Evolutionary conservation across 2,329 filamentous ascomycete genomes (phyloP).

Genomic region (Aspergillus ochraceoroseus): DNA sequence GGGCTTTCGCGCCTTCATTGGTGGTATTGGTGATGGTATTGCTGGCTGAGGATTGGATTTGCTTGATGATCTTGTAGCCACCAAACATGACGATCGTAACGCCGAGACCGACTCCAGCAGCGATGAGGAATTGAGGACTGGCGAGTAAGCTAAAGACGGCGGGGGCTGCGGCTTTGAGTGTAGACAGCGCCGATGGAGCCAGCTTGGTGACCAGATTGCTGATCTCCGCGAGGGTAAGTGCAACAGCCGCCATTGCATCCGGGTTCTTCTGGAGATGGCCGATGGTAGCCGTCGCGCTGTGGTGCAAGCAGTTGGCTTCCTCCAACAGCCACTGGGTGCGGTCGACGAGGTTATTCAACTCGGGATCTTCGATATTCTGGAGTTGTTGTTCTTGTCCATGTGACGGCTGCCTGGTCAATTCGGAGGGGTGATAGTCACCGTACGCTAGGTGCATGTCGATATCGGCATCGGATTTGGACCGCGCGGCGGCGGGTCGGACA

Average conservation of each 20-base stretch:
- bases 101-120: constrained; percentile 79
- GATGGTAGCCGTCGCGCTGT: constrained; percentile 78
- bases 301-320: constrained; percentile 82
- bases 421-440: constrained; percentile 69
- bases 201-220: constrained; percentile 76
- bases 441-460: constrained; percentile 93
- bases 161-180: constrained; percentile 75
- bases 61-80: constrained; percentile 95
- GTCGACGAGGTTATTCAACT: constrained; percentile 63
- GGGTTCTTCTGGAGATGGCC: constrained; percentile 74
- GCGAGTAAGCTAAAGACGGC: constrained; percentile 80
- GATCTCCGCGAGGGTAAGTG: constrained; percentile 85
- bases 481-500: constrained; percentile 22
- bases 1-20: neutral
- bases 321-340: constrained; percentile 73
- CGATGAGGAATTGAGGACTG: constrained; percentile 90
- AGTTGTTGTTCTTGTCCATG: constrained; percentile 18
- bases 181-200: constrained; percentile 69
- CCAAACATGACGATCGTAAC: constrained; percentile 95
- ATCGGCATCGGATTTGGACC: constrained; percentile 33
- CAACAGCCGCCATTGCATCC: constrained; percentile 88
- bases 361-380: constrained; percentile 49
- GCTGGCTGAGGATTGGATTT: constrained; percentile 52
- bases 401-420: constrained; percentile 30
- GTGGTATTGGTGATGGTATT: too few relatives aligned